These are phyloP conservation scores for Elsinoe ampelina DNA, from an alignment of 2,329 filamentous ascomycete species.

Conservation along the genomic window DNA sequence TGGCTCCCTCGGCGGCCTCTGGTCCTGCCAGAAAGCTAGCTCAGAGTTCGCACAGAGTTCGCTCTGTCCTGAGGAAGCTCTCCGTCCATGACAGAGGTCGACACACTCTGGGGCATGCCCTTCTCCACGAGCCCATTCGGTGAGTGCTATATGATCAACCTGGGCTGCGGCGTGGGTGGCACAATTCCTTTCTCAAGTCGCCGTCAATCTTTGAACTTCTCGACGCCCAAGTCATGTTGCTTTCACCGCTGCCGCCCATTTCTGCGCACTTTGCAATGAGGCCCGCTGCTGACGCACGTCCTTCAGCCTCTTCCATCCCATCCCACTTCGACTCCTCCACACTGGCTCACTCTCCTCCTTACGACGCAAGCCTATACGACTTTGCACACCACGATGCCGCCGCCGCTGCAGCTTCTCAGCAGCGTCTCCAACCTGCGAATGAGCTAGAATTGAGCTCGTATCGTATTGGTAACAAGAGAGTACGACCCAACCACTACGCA, in stretches of 20 bases:
- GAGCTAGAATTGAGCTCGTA: conserved; percentile 2
- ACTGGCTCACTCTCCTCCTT: neutral
- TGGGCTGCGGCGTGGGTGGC: neutral
- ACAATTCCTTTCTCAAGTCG: neutral
- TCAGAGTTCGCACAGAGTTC: conserved; percentile 4
- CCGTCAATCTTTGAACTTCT: neutral
- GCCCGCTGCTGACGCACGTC: conserved; percentile 9
- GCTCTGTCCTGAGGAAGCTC: neutral
- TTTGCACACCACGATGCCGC: conserved; percentile 9
- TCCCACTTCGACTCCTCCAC: conserved; percentile 5
- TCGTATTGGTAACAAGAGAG: conserved; percentile 2
- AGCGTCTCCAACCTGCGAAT: neutral
- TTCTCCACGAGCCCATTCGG: conserved; percentile 1
- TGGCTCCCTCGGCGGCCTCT: too few species aligned
- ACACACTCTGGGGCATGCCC: conserved; percentile 12
- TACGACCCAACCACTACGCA: conserved; percentile 11
- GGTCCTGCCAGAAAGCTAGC: neutral
- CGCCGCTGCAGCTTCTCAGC: neutral
- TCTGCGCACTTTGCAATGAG: conserved; percentile 8
- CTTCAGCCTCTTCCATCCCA: conserved; percentile 9
- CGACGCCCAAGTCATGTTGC: neutral
- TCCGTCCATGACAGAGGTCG: conserved; percentile 9
- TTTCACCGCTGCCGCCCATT: conserved; percentile 6
- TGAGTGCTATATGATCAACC: conserved; percentile 8
- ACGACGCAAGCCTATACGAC: conserved; percentile 9